Base-by-base conservation (phyloP, 768 basidiomycete genomes). In the Boletus rubropictus region DNA sequence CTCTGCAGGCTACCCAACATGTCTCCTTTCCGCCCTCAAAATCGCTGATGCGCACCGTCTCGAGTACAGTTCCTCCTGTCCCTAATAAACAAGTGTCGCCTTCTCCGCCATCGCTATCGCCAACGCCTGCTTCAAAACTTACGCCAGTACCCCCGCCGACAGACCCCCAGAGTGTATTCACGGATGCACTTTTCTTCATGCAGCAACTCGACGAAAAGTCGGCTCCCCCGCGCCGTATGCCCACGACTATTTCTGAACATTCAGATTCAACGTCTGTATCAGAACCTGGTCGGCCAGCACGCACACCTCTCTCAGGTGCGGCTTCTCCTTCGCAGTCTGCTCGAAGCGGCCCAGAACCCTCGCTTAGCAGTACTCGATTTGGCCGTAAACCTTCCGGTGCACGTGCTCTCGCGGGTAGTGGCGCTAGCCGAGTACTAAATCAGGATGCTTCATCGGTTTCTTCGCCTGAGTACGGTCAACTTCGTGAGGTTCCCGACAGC, bases 311-410 rank as follows among this genome's bases (percentile, higher is more conserved):
- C 53, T 65, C 57, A 53, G 67, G 44, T 27, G 53, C 49, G 38
- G 46, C 50, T 51, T 61, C 49, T 18, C 60, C 49, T 39, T 56
- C 58, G 34, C 59, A 49, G 37, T 50, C 42, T 31, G 45, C 49
- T 42, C 50, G 50, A 46, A 55, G 55, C 38, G 62, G 58, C 54
- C 62, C 52, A 54, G 57, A 72, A 55, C 48, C 58, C 43, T 57
- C 64, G 66, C 49, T 69, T 74, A 56, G 67, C 65, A 59, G 71
- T 56, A 43, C 60, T 73, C 59, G 62, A 49, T 36, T 60, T 39
- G 81, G 82, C 67, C 81, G 85, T 67, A 87, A 85, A 59, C 87
- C 87, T 18, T 83, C 85, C 27, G 87, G 87, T 40, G 87, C 87
- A 82, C 87, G 87, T 82, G 87, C 83, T 39, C 78, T 72, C 47